These are phyloP conservation scores for Psilocybe sp. DNA, from an alignment of 768 basidiomycete genomes.

Conservation along the genomic window DNA sequence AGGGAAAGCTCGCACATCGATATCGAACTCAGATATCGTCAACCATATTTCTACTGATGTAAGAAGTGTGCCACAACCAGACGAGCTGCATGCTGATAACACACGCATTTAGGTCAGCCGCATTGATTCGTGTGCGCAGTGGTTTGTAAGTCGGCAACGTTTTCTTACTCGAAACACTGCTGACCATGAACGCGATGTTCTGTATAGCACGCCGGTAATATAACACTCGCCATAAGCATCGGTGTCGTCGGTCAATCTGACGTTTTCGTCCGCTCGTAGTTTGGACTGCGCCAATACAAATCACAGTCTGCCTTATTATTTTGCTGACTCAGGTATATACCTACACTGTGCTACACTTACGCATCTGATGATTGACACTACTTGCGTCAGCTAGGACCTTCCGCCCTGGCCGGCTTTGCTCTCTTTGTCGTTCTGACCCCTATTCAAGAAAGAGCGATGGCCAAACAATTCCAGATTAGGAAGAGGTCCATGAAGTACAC, in stretches of 20 bases:
- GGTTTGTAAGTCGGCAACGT: constrained; percentile 54
- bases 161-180: background rate
- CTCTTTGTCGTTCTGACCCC: constrained; percentile 63
- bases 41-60: constrained; percentile 70
- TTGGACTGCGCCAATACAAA: constrained; percentile 72
- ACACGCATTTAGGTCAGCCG: constrained; percentile 41
- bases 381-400: constrained; percentile 54
- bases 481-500: constrained; percentile 59
- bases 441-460: constrained; percentile 63
- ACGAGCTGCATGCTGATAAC: background rate
- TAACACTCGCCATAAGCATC: no score
- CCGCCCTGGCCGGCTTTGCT: constrained; percentile 68
- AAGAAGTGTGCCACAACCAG: constrained; percentile 16
- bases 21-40: constrained; percentile 59
- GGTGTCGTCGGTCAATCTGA: background rate
- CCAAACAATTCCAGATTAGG: constrained; percentile 50
- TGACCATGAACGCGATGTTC: background rate
- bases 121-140: constrained; percentile 62
- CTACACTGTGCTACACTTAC: background rate
- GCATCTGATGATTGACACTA: background rate
- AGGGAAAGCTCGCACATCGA: constrained; percentile 58
- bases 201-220: constrained; percentile 13
- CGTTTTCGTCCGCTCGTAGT: constrained; percentile 19
- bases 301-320: constrained; percentile 55
- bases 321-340: constrained; percentile 50